phyloP scores from a whole-genome alignment of 148 eudicot genomes.

The Drosera capensis region DNA sequence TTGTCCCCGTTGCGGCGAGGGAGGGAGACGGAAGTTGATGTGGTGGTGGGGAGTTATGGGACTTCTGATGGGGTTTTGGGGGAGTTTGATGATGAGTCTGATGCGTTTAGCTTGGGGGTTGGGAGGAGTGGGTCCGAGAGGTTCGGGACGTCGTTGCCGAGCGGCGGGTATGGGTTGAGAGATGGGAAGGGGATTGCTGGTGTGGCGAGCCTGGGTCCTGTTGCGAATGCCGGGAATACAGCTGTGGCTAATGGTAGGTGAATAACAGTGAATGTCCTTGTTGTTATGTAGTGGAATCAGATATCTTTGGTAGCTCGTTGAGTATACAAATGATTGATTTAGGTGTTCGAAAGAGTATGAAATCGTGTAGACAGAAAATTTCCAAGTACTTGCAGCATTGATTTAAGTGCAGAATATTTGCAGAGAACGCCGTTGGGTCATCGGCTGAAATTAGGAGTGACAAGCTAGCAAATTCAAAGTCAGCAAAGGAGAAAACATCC shows the following conservation, averaged over 20 bases:
- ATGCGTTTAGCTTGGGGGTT: conserved; percentile 24
- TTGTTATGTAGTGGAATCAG: conserved; percentile 7
- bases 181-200: conserved; percentile 18
- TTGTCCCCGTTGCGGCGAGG: conserved; percentile 20
- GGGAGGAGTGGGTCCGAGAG: conserved; percentile 25
- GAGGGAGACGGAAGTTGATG: no score
- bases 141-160: conserved; percentile 48
- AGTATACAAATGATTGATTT: background rate
- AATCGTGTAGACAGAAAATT: no score
- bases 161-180: conserved; percentile 42
- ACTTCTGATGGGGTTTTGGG: conserved; percentile 8
- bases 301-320: background rate
- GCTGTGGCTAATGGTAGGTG: no score
- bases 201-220: no score
- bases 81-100: conserved; percentile 40
- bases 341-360: background rate
- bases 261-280: no score
- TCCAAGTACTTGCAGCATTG: conserved; percentile 9
- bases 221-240: no score
- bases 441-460: conserved; percentile 33
- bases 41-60: no score
- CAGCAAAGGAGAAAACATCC: conserved; percentile 66
- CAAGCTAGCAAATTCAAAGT: conserved; percentile 25
- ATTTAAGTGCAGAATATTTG: conserved; percentile 10
- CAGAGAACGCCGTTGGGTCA: conserved; percentile 44